Evolutionary conservation across 2,329 filamentous ascomycete genomes (phyloP).

Genomic region (Exserohilum rostratum): DNA sequence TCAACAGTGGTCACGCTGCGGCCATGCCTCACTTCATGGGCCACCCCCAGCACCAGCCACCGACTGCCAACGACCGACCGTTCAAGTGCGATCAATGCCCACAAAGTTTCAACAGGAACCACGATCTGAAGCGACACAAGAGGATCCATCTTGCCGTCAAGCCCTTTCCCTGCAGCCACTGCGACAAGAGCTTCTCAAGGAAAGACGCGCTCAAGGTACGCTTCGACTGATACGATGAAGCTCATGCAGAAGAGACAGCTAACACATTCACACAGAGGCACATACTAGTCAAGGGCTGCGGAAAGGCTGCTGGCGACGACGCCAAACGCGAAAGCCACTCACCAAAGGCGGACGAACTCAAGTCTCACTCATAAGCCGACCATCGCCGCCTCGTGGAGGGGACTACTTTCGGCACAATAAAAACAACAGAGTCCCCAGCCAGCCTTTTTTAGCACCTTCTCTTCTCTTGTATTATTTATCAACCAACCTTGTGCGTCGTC

Average conservation of each 20-base stretch:
- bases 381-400: background rate
- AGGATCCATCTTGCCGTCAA: slow-evolving; percentile 94
- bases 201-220: slow-evolving; percentile 96
- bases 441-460: slow-evolving; percentile 37
- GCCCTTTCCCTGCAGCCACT: slow-evolving; percentile 88
- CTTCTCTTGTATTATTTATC: slow-evolving; percentile 46
- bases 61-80: slow-evolving; percentile 75
- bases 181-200: slow-evolving; percentile 94
- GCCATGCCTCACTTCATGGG: slow-evolving; percentile 69
- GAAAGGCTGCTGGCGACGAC: slow-evolving; percentile 54
- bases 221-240: slow-evolving; percentile 13
- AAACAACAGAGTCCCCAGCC: too few relatives aligned
- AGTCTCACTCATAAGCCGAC: slow-evolving; percentile 28
- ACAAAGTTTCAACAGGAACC: slow-evolving; percentile 94
- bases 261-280: slow-evolving; percentile 58
- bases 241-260: slow-evolving; percentile 42
- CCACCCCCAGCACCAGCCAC: slow-evolving; percentile 58
- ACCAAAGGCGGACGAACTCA: slow-evolving; percentile 40
- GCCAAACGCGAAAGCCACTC: slow-evolving; percentile 44
- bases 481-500: slow-evolving; percentile 17
- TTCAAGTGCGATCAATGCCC: slow-evolving; percentile 94
- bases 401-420: too few relatives aligned
- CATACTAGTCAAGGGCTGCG: slow-evolving; percentile 71
- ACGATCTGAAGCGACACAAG: slow-evolving; percentile 95
- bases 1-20: slow-evolving; percentile 66